Evolutionary conservation across 768 basidiomycete species (phyloP), one percentile per base, ranked within the genome.

Genomic region (Amanita pseudoporphyria): DNA sequence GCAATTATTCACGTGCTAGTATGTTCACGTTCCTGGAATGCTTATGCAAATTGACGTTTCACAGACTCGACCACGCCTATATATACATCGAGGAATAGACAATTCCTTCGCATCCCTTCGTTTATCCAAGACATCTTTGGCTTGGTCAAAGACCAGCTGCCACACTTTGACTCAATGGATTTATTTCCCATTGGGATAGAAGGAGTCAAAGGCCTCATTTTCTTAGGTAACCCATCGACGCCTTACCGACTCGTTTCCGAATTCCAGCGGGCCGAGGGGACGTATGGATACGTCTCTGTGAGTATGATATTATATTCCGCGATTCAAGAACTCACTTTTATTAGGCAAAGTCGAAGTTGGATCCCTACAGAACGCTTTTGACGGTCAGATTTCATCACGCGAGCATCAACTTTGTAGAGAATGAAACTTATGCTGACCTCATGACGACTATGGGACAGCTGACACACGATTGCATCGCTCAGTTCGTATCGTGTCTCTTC

Each of bases 181-280:
- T 66, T 93, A n/a, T 68, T 97, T 6, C 95, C 95, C 2, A 62
- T 96, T 51, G 87, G 90, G 21, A 72, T 97, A 47, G 77, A 81
- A 53, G 71, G 85, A n/a, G 69, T 71, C 30, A 89, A 83, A 46
- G 89, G 89, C 21, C 86, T 86, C 14, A 79, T 98, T 41, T 78
- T 87, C 16, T 75, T 84, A 16, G 95, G 95, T 9, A 97, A 94
- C 66, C 67, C 77, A 18, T 88, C 94, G 0, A 96, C 91, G 0
- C 84, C 87, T 0, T 84, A 72, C 57, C 67, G 96, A 5, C 73
- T 95, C 35, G 81, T 96, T 21, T 78, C 80, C 0, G 88, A 92
- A 59, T 96, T 94, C 56, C 71, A 77, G 49, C 70, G 71, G n/a
- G 82, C 81, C 1, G 71, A 81, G 37, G 95, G 93, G 21, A 87